A percentile compares a stretch with the other conserved stretches of the same genome.
These are phyloP conservation scores for Coprinopsis strossmayeri DNA, from an alignment of 768 basidiomycete species.

Conservation along the genomic window DNA sequence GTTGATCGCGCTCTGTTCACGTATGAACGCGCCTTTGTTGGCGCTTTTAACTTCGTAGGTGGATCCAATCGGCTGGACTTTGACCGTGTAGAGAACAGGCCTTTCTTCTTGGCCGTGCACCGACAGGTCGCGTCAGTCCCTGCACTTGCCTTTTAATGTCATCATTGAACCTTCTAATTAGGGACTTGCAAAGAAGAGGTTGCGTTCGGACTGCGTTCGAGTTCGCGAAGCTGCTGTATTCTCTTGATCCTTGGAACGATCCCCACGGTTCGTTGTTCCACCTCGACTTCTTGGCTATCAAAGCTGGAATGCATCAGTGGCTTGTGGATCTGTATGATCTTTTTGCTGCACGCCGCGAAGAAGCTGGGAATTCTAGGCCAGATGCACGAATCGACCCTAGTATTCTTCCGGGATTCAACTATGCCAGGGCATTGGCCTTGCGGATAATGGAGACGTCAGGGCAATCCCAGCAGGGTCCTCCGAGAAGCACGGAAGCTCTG, in stretches of 20 bases:
- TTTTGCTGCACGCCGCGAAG: slow-evolving; percentile 25
- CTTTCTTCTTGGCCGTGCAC: slow-evolving; percentile 86
- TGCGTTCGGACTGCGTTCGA: slow-evolving; percentile 89
- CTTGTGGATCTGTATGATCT: slow-evolving; percentile 59
- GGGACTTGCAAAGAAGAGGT: slow-evolving; percentile 84
- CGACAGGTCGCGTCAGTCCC: slow-evolving; percentile 67
- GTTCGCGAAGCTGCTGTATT: slow-evolving; percentile 79
- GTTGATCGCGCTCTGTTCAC: slow-evolving; percentile 92
- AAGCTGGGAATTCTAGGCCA: slow-evolving; percentile 11
- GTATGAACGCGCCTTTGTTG: slow-evolving; percentile 86
- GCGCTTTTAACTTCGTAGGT: slow-evolving; percentile 77
- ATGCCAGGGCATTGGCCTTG: slow-evolving; percentile 64
- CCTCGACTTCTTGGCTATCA: slow-evolving; percentile 81
- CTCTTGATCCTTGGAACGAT: slow-evolving; percentile 81
- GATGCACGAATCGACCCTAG: slow-evolving; percentile 41
- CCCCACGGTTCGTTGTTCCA: slow-evolving; percentile 83
- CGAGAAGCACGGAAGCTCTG: slow-evolving; percentile 60
- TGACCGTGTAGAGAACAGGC: slow-evolving; percentile 83
- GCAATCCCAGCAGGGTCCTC: slow-evolving; percentile 36
- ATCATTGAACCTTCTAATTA: slow-evolving; percentile 20
- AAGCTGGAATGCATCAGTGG: slow-evolving; percentile 78
- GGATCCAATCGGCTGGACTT: slow-evolving; percentile 87
- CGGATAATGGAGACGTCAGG: slow-evolving; percentile 42
- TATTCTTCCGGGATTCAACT: slow-evolving; percentile 73
- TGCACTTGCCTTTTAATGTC: neutral